Evolutionary conservation across 2,329 filamentous ascomycete genomes (phyloP).

Genomic region (Verticillium albo-atrum): DNA sequence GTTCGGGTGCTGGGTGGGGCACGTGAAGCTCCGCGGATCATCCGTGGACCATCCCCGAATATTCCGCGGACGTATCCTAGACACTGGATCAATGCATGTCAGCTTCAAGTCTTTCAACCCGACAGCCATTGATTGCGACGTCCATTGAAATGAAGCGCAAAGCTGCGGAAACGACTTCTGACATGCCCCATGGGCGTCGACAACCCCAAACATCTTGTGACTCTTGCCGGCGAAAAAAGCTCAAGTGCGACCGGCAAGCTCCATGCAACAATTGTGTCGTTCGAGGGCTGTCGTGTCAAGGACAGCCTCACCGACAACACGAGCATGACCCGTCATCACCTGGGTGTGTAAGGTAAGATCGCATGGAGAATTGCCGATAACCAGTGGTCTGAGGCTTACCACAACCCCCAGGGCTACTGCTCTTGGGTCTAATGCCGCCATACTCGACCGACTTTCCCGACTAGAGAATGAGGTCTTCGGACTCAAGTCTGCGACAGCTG

Average conservation of each 20-base stretch:
- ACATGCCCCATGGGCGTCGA: constrained; percentile 8
- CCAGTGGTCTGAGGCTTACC: no score
- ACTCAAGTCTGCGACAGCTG: no score
- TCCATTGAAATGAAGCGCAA: constrained; percentile 5
- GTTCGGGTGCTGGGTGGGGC: background rate
- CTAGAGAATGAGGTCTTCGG: no score
- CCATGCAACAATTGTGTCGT: constrained; percentile 23
- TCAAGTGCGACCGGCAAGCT: constrained; percentile 23
- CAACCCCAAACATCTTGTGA: constrained; percentile 25
- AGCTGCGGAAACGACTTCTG: background rate
- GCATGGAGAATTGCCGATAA: no score
- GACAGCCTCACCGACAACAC: constrained; percentile 1
- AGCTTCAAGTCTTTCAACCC: background rate
- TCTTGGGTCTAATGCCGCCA: no score
- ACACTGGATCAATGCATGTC: background rate
- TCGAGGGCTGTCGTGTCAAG: constrained; percentile 19
- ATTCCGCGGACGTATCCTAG: background rate
- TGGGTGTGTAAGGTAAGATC: background rate
- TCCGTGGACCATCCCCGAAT: constrained; percentile 6
- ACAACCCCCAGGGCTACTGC: no score
- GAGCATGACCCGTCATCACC: background rate
- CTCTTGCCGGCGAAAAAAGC: constrained; percentile 25
- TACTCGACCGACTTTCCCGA: no score
- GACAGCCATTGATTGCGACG: background rate
- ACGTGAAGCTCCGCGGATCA: constrained; percentile 5